Percentiles rank a stretch among this genome's conserved stretches.
Conservation (phyloP, 2,329 filamentous ascomycete genomes). For the Sclerotinia trifoliorum region DNA sequence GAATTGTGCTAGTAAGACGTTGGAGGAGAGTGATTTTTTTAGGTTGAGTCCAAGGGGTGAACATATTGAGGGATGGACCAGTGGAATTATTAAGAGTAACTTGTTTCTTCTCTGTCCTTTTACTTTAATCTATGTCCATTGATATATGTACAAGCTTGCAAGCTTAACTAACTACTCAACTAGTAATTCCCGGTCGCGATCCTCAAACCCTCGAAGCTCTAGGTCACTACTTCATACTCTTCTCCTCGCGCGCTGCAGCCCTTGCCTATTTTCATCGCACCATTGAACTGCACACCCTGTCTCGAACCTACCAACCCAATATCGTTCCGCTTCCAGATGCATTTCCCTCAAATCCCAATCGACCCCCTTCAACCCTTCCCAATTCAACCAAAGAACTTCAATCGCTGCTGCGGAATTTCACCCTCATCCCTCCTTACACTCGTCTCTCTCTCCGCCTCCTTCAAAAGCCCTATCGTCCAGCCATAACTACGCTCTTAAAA, state of each 20-base stretch:
- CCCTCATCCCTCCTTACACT: constrained; percentile 47
- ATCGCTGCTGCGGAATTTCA: constrained; percentile 49
- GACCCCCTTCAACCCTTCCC: constrained; percentile 40
- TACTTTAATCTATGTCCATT: not conserved
- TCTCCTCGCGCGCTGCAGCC: constrained; percentile 59
- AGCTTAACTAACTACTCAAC: constrained; percentile 31
- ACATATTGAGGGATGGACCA: constrained; percentile 67
- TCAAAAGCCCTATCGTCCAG: constrained; percentile 39
- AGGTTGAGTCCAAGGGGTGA: constrained; percentile 60
- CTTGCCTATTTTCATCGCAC: constrained; percentile 58
- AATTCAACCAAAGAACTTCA: constrained; percentile 48
- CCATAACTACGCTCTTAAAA: constrained; percentile 40
- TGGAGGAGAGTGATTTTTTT: constrained; percentile 68
- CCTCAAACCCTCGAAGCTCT: constrained; percentile 60
- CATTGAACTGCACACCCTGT: constrained; percentile 50
- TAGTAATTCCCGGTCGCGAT: constrained; percentile 63
- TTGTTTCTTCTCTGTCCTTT: not conserved
- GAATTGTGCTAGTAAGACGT: constrained; percentile 55
- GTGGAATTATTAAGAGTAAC: constrained; percentile 57
- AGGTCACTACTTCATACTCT: constrained; percentile 68
- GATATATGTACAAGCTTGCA: not conserved
- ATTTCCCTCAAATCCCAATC: constrained; percentile 32
- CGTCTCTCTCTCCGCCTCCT: constrained; percentile 41
- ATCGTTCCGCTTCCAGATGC: constrained; percentile 42
- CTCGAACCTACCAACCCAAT: constrained; percentile 42